Conservation (phyloP, 2,329 filamentous ascomycete species). For the Aspergillus sp. region DNA sequence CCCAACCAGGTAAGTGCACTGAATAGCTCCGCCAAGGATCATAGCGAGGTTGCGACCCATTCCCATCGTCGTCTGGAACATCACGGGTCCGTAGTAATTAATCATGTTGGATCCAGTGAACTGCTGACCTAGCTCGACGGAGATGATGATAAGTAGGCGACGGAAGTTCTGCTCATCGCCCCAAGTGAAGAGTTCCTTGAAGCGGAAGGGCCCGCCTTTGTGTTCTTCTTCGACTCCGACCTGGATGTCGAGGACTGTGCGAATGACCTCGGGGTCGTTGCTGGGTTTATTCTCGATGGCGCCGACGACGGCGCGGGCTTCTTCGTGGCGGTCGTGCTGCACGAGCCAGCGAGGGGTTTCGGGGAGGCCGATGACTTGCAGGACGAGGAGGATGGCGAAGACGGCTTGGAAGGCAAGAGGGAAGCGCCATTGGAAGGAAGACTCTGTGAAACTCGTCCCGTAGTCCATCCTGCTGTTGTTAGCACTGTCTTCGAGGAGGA, state of each 20-base stretch:
- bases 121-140: slow-evolving; percentile 44
- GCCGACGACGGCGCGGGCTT: slow-evolving; percentile 31
- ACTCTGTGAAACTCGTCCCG: slow-evolving; percentile 45
- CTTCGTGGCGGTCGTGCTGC: slow-evolving; percentile 30
- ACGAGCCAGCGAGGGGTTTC: slow-evolving; percentile 39
- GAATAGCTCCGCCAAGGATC: slow-evolving; percentile 55
- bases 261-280: slow-evolving; percentile 19
- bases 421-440: slow-evolving; percentile 37
- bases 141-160: slow-evolving; percentile 38
- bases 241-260: slow-evolving; percentile 29
- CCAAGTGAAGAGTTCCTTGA: slow-evolving; percentile 41
- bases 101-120: slow-evolving; percentile 46
- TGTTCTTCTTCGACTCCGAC: slow-evolving; percentile 27
- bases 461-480: slow-evolving; percentile 41
- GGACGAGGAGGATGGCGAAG: slow-evolving; percentile 33
- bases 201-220: slow-evolving; percentile 38
- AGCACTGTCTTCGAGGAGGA: background rate
- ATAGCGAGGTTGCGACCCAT: slow-evolving; percentile 55
- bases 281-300: slow-evolving; percentile 23
- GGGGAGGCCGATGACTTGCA: slow-evolving; percentile 32
- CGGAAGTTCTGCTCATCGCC: slow-evolving; percentile 39
- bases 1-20: slow-evolving; percentile 46
- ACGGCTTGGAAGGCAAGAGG: slow-evolving; percentile 36
- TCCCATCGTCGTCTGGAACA: slow-evolving; percentile 46
- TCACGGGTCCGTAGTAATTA: slow-evolving; percentile 47